These are phyloP conservation scores for Termitomyces sp. DNA, from an alignment of 768 basidiomycete species.

Conservation along the genomic window DNA sequence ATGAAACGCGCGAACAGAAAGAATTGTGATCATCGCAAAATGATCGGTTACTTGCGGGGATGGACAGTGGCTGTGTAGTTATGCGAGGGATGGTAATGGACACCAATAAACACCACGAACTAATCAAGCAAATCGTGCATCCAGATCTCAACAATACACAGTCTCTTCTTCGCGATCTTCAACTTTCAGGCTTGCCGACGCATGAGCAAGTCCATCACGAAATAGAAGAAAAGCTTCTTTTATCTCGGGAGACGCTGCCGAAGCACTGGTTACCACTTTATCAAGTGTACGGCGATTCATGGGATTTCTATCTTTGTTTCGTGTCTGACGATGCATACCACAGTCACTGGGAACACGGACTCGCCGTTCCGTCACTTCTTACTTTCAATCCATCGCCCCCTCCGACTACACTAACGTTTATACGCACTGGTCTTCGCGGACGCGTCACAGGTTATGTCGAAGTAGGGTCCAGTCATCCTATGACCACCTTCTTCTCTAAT, in stretches of 20 bases:
- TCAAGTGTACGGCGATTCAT: constrained; percentile 62
- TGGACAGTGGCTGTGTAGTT: constrained; percentile 6
- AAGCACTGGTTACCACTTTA: constrained; percentile 73
- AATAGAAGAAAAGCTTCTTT: constrained; percentile 71
- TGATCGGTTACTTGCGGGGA: not conserved
- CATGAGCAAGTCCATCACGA: constrained; percentile 55
- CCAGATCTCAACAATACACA: constrained; percentile 35
- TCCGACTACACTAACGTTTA: constrained; percentile 67
- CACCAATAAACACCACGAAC: constrained; percentile 20
- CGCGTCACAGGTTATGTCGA: constrained; percentile 78
- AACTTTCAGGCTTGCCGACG: constrained; percentile 52
- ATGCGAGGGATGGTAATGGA: constrained; percentile 23
- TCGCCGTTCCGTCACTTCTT: constrained; percentile 61
- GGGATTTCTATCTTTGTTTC: not conserved
- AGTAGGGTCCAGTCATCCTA: constrained; percentile 30
- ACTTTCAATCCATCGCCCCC: constrained; percentile 64
- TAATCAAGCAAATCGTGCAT: constrained; percentile 44
- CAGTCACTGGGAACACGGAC: constrained; percentile 69
- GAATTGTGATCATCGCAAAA: constrained; percentile 1
- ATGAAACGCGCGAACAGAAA: constrained; percentile 3
- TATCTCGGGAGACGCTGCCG: constrained; percentile 63
- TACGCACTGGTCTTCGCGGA: constrained; percentile 77
- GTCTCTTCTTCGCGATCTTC: constrained; percentile 47
- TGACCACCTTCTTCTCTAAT: not conserved
- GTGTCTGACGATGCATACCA: constrained; percentile 24